These are phyloP conservation scores for Podospora sp. DNA, from an alignment of 495 filamentous ascomycete species.

Conservation along the genomic window DNA sequence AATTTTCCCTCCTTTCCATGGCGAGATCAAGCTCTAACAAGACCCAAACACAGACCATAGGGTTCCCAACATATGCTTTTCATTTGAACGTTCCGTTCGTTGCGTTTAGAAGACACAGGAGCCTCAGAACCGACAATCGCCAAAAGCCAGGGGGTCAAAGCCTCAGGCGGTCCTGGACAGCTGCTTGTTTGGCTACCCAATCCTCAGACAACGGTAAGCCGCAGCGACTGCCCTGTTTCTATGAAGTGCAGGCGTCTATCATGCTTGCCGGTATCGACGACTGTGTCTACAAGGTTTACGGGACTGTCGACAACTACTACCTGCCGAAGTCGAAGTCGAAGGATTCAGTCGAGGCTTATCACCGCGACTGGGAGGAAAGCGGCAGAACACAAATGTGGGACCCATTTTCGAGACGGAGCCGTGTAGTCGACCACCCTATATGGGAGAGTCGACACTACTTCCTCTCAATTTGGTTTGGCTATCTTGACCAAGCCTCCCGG, in stretches of 20 bases:
- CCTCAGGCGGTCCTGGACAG: not conserved
- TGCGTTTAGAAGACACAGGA: not conserved
- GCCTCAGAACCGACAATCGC: not conserved
- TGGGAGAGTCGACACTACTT: not conserved
- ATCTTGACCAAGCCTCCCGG: not conserved
- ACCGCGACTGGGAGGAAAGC: not conserved
- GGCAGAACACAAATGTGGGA: not conserved
- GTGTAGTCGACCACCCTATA: not conserved
- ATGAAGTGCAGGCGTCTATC: not conserved
- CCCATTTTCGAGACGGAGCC: not conserved
- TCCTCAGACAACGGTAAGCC: not conserved
- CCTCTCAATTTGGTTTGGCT: not conserved
- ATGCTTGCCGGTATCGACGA: not conserved
- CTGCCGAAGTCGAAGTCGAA: not conserved
- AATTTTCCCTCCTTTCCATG: not conserved
- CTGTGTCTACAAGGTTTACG: not conserved
- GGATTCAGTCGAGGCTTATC: not conserved
- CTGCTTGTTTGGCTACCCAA: not conserved
- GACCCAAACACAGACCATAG: not conserved
- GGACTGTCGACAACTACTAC: not conserved
- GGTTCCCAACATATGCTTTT: not conserved
- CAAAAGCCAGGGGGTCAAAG: not conserved
- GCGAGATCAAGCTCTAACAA: not conserved
- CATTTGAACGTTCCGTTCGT: not conserved
- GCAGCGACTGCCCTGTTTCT: not conserved